These are phyloP conservation scores for Tuber brumale DNA, from an alignment of 495 filamentous ascomycete genomes.

Conservation along the genomic window DNA sequence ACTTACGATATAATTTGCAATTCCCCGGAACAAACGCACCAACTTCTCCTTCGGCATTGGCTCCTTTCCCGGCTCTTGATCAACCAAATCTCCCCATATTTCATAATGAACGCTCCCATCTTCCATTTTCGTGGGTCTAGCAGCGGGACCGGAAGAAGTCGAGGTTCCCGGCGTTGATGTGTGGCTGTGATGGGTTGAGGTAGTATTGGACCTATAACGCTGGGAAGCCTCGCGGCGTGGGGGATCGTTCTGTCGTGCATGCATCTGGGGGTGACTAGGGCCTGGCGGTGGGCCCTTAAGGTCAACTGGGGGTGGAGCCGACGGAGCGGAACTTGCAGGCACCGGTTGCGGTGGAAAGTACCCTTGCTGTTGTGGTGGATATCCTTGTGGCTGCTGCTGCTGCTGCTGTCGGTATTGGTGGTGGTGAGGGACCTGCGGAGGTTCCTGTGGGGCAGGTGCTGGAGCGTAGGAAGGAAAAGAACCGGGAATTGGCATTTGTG, in stretches of 20 bases:
- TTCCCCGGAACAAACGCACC: conserved; percentile 64
- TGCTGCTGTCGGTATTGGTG: conserved; percentile 24
- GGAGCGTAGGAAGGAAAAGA: conserved; percentile 20
- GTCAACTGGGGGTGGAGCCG: conserved; percentile 7
- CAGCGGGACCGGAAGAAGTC: conserved; percentile 9
- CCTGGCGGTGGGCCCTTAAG: background rate
- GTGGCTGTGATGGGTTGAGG: conserved; percentile 14
- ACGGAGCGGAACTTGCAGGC: background rate
- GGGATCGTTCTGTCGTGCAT: conserved; percentile 18
- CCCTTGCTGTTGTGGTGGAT: conserved; percentile 10
- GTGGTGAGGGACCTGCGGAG: conserved; percentile 25
- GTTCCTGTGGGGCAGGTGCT: conserved; percentile 14
- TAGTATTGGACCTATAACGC: conserved; percentile 26
- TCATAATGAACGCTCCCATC: conserved; percentile 22
- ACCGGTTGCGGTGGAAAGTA: conserved; percentile 27
- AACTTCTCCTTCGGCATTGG: conserved; percentile 56
- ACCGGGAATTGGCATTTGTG: conserved; percentile 8
- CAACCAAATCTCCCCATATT: conserved; percentile 38
- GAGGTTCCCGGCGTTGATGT: conserved; percentile 22
- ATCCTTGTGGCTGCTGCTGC: conserved; percentile 24
- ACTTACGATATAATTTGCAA: conserved; percentile 72
- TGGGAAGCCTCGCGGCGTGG: conserved; percentile 21
- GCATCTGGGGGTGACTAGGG: conserved; percentile 24
- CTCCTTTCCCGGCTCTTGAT: conserved; percentile 23
- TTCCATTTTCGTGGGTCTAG: conserved; percentile 25